Conservation (phyloP, 2,329 filamentous ascomycete genomes). For the Colletotrichum tropicale region DNA sequence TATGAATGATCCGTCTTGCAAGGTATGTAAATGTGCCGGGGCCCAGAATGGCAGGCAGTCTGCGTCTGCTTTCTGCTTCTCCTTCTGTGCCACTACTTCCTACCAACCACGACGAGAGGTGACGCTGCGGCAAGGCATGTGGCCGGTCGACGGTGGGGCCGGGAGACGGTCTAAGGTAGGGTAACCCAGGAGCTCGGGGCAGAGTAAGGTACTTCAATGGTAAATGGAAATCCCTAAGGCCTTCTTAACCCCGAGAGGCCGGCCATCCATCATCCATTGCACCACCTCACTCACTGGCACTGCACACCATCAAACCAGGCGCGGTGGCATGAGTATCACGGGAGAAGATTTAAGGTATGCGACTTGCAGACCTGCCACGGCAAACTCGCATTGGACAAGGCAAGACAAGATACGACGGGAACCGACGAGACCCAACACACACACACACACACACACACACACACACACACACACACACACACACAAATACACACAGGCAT, state of each 20-base stretch:
- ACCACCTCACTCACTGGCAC: not conserved
- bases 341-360: not conserved
- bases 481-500: not conserved
- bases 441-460: not conserved
- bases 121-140: constrained; percentile 5
- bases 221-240: not conserved
- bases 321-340: not conserved
- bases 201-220: not conserved
- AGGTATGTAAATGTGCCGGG: not conserved
- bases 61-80: not conserved
- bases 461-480: not conserved
- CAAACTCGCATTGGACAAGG: not conserved
- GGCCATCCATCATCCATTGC: not conserved
- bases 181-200: not conserved
- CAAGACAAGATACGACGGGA: not conserved
- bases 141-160: constrained; percentile 4
- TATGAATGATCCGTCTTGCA: not conserved
- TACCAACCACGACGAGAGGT: not conserved
- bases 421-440: not conserved
- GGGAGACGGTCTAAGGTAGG: not conserved
- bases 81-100: not conserved
- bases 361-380: not conserved
- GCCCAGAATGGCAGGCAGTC: not conserved
- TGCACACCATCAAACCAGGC: not conserved
- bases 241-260: not conserved